Evolutionary conservation across 345 rosid species (phyloP).

Genomic region (Xanthoceras sorbifolium): DNA sequence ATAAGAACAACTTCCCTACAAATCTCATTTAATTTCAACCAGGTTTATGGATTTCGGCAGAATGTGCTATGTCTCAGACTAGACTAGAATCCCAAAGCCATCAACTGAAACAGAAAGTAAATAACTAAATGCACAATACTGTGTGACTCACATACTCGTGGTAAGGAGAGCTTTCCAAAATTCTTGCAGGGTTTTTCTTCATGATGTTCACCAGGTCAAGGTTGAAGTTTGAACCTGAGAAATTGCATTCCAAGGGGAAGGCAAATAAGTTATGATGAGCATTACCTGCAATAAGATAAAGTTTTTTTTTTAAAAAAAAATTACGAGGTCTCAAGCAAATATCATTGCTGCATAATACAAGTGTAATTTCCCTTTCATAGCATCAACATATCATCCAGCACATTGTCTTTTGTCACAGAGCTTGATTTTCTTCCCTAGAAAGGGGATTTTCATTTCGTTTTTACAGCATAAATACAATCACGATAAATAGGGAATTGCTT

Average conservation of each 20-base stretch:
- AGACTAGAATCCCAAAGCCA: too few relatives aligned
- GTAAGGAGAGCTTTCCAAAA: constrained; percentile 55
- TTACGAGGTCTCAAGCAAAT: too few relatives aligned
- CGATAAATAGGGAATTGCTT: too few relatives aligned
- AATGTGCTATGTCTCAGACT: too few relatives aligned
- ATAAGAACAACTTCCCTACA: neutral
- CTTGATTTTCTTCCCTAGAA: neutral
- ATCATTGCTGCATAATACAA: too few relatives aligned
- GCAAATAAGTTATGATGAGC: constrained; percentile 72
- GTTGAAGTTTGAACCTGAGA: constrained; percentile 81
- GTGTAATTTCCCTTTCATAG: too few relatives aligned
- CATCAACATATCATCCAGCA: neutral
- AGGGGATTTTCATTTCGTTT: neutral
- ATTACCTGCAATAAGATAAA: constrained; percentile 54
- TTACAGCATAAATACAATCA: too few relatives aligned
- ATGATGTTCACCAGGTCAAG: constrained; percentile 70
- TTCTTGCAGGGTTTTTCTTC: constrained; percentile 55
- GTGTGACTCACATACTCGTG: too few relatives aligned
- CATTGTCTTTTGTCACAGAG: neutral
- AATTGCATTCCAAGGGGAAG: constrained; percentile 95
- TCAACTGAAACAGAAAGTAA: too few relatives aligned
- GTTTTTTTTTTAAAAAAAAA: too few relatives aligned
- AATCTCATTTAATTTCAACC: neutral
- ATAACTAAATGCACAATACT: too few relatives aligned
- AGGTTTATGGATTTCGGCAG: neutral